phyloP scores from a whole-genome alignment of 2,329 filamentous ascomycete species.

The Tolypocladium tundrense region DNA sequence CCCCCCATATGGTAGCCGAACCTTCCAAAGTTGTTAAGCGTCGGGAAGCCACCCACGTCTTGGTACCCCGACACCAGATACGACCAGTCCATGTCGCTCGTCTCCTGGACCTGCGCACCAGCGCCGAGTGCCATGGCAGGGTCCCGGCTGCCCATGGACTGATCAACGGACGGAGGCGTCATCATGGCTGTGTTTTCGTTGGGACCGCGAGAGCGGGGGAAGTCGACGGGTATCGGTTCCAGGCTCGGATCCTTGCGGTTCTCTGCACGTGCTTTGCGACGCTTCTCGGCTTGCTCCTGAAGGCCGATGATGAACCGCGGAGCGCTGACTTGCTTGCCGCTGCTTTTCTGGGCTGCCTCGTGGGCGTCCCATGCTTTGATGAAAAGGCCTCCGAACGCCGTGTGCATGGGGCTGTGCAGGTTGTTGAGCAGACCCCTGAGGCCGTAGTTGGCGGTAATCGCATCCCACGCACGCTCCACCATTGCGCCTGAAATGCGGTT shows the following conservation, averaged over 20 bases:
- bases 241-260: conserved; percentile 14
- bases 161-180: conserved; percentile 14
- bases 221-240: conserved; percentile 12
- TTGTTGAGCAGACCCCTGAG: conserved; percentile 37
- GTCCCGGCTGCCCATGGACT: conserved; percentile 4
- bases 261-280: conserved; percentile 18
- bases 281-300: conserved; percentile 30
- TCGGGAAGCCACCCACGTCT: conserved; percentile 19
- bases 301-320: conserved; percentile 39
- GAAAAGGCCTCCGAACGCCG: conserved; percentile 46
- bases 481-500: conserved; percentile 41
- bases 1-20: conserved; percentile 9
- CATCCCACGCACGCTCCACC: conserved; percentile 48
- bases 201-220: conserved; percentile 10
- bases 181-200: conserved; percentile 19
- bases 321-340: conserved; percentile 29
- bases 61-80: conserved; percentile 33
- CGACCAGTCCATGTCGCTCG: conserved; percentile 37
- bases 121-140: conserved; percentile 7
- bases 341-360: conserved; percentile 33
- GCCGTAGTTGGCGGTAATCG: conserved; percentile 45
- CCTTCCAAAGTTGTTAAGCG: conserved; percentile 16
- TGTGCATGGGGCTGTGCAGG: conserved; percentile 44
- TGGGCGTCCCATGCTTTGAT: conserved; percentile 54
- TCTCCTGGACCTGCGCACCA: conserved; percentile 14